Base-by-base conservation (phyloP, 2,329 filamentous ascomycete species). In the Fusarium udum region DNA sequence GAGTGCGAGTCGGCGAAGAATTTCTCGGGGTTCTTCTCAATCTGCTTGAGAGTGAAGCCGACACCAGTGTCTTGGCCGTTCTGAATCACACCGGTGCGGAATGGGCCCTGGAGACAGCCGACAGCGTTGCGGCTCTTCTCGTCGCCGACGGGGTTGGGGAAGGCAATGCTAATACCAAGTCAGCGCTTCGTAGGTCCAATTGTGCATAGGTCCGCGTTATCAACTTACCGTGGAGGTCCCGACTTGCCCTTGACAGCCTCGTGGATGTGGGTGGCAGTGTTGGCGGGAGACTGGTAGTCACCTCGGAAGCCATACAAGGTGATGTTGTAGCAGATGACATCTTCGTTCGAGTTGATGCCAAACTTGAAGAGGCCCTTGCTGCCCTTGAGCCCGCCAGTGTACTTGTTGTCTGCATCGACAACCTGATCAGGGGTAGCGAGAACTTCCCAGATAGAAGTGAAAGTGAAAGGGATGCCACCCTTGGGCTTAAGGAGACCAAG, bases 1-100 rank as follows among this genome's bases (percentile, higher is more conserved):
- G 87, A 87, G 79, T 89, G 87, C 4, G 85, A 81, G 74, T 89
- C 88, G 42, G 86, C 83, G 76, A 88, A 88, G 83, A 89, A 89
- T 18, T 74, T 81, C 11, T 72, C 68, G 1, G 87, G 87, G 75
- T 88, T 84, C 39, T 79, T 79, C 78, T 89, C 86, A 56, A 89
- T 88, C 80, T 86, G 79, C 43, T 75, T 75, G 45, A 90, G 83
- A 26, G 81, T 82, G 79, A 89, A 89, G 7, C 84, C 85, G 22
- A 72, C 69, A 31, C 80, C 82, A n/a, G 78, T 80, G 52, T 83
- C 81, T 40, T 79, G 77, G 16, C 79, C 71, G 22, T 75, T 66
- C 20, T 65, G 61, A 14, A 75, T 68, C 37, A 83, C 66, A 3
- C 82, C 82, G 13, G 81, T 83, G 32, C 61, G 59, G 71, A 83